Base-by-base conservation (phyloP, 495 filamentous ascomycete species). In the Terfezia boudieri region DNA sequence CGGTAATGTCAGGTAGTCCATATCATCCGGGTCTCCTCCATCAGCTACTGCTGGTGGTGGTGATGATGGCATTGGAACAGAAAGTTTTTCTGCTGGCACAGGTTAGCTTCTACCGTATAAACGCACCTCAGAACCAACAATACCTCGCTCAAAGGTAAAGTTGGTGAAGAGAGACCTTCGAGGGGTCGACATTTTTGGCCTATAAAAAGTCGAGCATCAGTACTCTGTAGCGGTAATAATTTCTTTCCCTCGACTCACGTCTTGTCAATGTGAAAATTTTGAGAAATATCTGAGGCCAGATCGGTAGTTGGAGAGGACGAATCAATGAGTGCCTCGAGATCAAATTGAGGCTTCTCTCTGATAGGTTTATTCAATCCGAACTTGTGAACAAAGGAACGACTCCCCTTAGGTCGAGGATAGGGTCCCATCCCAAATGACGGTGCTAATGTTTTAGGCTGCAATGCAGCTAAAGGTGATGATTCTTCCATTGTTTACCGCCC, bases 1-100 rank as follows among this genome's bases (percentile, higher is more conserved):
- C 11, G 88, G 90, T 41, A 96, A 68, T 11, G 90, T 90, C 20
- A 88, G 94, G 69, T 94, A 81, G 60, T 96, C 92, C 87, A 96
- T 95, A 37, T 73, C 71, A 58, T 95, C 41, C 1, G 17, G 4
- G 14, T 46, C 41, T 5, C 17, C 17, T 14, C 14, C 41, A 46
- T 46, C 8, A 9, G 8, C 41, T 14, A 8, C 41, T 2, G 14
- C 41, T 20, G 17, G 12, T 9, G 17, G 6, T 46, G 41, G 41
- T 10, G 89, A 88, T 8, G 90, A 95, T 10, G 89, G 92, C 2
- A 79, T 76, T 43, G 81, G 82, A 16, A 88, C 20, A 0, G 14
- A 48, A 14, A 14, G 3, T 14, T 48, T 14, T 3, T 48, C 14
- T 17, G 8, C 20, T 11, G 52, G 41, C 36, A 9, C 17, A 50